Base-by-base conservation (phyloP, 805 yeast genomes). In the Phaffomyces antillensis region DNA sequence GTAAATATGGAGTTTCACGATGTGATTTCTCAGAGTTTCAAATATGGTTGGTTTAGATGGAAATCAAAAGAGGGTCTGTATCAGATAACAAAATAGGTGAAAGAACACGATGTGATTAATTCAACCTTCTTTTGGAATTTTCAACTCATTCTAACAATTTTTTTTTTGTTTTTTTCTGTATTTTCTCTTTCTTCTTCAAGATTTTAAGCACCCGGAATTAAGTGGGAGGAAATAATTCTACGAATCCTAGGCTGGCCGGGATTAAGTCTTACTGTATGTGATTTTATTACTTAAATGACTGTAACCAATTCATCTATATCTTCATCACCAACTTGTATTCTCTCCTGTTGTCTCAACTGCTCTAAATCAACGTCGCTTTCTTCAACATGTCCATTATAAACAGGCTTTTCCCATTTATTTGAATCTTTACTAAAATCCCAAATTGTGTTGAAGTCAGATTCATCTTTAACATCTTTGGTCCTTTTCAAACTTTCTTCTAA, bases 391-490 rank as follows among this genome's bases (percentile, higher is more conserved):
- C 58, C 60, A 3, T 61, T 44, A 52, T 77, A 79, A 0, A 65
- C 61, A 0, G 83, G 83, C 43, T 70, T 74, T 40, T 67, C 72
- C 79, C 86, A 82, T 54, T 72, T 77, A 11, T 64, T 49, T 30
- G 65, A 59, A 46, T 83, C 86, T 39, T 66, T 65, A 45, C 75
- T 75, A 53, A 67, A 75, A 55, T 85, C 86, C 87, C 90, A 85
- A 2, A 68, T 60, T 25, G 67, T 64, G 11, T 65, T 60, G 8
- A 70, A 59, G 24, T 65, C 54, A 15, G 53, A 50, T 58, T 62
- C 48, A 3, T 57, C 58, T 30, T 59, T 55, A 40, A 60, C 44
- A 7, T 65, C 64, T 48, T 71, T 72, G 37, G 70, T 52, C 9
- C 45, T 50, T 39, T 61, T 62, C 41, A 65, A 44, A 2, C 51